Evolutionary conservation across 1,284 basidiomycete species (phyloP).

Genomic region (Ganoderma meredithae): DNA sequence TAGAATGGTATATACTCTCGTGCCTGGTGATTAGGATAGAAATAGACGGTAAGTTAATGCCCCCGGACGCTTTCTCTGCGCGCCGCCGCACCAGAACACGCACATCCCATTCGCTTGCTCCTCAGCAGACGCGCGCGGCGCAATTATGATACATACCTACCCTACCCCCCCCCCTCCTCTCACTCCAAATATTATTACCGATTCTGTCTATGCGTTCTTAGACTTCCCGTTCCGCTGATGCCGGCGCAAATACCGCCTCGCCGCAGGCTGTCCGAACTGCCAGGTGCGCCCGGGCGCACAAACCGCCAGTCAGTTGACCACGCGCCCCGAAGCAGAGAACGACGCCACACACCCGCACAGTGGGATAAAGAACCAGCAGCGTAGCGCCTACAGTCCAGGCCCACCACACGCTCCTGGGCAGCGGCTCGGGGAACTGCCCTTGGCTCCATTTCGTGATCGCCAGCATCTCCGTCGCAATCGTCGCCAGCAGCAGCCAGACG

Average conservation of each 20-base stretch:
- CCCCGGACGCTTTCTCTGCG: conserved; percentile 19
- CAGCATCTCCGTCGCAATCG: conserved; percentile 78
- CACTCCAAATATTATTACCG: background rate
- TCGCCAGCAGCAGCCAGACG: conserved; percentile 83
- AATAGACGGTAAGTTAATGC: conserved; percentile 32
- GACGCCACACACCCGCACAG: conserved; percentile 56
- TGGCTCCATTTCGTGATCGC: conserved; percentile 81
- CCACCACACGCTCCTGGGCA: conserved; percentile 68
- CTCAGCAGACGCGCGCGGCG: conserved; percentile 11
- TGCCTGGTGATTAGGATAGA: conserved; percentile 33
- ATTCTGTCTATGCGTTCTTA: conserved; percentile 37
- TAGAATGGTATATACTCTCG: conserved; percentile 24
- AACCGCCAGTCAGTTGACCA: conserved; percentile 26
- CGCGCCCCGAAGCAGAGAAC: conserved; percentile 15
- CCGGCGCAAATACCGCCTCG: conserved; percentile 45
- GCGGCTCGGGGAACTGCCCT: conserved; percentile 70
- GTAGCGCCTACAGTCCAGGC: conserved; percentile 66
- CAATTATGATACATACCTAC: background rate
- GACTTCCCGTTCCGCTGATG: conserved; percentile 37
- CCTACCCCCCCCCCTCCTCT: background rate
- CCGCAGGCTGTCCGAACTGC: conserved; percentile 48
- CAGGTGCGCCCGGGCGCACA: background rate
- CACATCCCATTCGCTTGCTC: conserved; percentile 18
- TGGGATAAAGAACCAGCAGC: conserved; percentile 73
- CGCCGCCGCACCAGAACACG: conserved; percentile 19